Conservation (phyloP, 768 basidiomycete genomes). For the Psilocybe azurescens region DNA sequence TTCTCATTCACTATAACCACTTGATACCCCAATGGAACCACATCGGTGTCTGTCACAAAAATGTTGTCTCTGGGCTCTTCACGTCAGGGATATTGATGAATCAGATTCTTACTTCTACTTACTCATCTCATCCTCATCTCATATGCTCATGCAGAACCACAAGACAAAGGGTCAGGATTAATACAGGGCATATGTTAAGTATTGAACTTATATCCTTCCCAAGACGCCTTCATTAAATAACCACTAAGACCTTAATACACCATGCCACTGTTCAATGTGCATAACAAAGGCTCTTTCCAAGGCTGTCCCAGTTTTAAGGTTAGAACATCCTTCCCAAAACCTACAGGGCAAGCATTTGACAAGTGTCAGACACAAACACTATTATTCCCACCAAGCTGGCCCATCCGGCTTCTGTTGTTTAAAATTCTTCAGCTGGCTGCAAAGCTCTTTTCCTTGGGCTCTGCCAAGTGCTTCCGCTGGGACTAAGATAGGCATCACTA, state of each 20-base stretch:
- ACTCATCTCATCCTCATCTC: too few relatives aligned
- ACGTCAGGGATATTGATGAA: constrained; percentile 1
- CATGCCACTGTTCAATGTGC: neutral
- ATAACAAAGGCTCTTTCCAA: neutral
- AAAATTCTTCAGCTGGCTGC: neutral
- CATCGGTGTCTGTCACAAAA: neutral
- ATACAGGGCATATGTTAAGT: too few relatives aligned
- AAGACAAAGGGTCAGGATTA: too few relatives aligned
- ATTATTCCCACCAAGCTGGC: constrained; percentile 6
- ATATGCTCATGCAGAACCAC: too few relatives aligned
- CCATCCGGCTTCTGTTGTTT: neutral
- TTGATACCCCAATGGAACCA: neutral
- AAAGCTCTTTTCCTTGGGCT: neutral
- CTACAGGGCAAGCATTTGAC: constrained; percentile 5
- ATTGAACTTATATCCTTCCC: too few relatives aligned
- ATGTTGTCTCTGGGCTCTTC: neutral
- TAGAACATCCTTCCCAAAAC: too few relatives aligned
- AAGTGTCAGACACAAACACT: neutral
- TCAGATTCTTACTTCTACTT: too few relatives aligned
- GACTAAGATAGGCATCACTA: neutral
- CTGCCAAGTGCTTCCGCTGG: neutral
- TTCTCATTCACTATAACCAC: neutral
- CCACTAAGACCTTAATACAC: too few relatives aligned
- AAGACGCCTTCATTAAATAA: too few relatives aligned
- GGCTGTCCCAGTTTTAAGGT: neutral